phyloP scores from a whole-genome alignment of 2,329 filamentous ascomycete genomes.

The Ophiosphaerella narmari region DNA sequence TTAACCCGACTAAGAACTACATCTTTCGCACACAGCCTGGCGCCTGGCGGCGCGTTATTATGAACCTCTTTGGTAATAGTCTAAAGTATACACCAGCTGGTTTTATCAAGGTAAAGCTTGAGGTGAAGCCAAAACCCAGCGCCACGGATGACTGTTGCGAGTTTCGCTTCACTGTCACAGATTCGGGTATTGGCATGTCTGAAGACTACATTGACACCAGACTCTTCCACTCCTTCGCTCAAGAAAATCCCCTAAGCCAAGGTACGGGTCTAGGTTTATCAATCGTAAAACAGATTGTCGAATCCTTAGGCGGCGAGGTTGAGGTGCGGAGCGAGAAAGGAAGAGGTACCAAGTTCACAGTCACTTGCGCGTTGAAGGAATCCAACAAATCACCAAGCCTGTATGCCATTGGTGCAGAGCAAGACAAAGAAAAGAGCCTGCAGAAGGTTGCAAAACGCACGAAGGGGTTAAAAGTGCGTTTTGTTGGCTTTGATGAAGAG shows the following conservation, averaged over 20 bases:
- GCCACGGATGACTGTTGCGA: slow-evolving; percentile 32
- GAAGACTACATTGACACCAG: slow-evolving; percentile 45
- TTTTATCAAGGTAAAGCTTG: slow-evolving; percentile 44
- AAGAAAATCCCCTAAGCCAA: slow-evolving; percentile 46
- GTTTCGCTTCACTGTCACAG: slow-evolving; percentile 39
- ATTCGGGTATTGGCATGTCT: slow-evolving; percentile 49
- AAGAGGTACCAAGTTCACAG: slow-evolving; percentile 44
- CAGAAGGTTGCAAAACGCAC: slow-evolving; percentile 33
- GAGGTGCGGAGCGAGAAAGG: slow-evolving; percentile 43
- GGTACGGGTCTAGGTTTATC: slow-evolving; percentile 47
- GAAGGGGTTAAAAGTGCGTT: slow-evolving; percentile 34
- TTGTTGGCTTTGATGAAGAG: slow-evolving; percentile 42
- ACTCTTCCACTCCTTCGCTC: slow-evolving; percentile 47
- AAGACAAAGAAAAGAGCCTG: slow-evolving; percentile 28
- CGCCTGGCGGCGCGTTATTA: slow-evolving; percentile 45
- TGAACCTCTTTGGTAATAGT: slow-evolving; percentile 48
- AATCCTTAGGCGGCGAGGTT: slow-evolving; percentile 43
- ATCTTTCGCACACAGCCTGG: slow-evolving; percentile 45
- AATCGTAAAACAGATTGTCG: slow-evolving; percentile 47
- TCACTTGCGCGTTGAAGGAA: slow-evolving; percentile 40
- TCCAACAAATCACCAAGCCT: slow-evolving; percentile 38
- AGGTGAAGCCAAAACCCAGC: slow-evolving; percentile 28
- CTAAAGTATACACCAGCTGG: slow-evolving; percentile 47
- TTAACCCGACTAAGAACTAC: slow-evolving; percentile 42
- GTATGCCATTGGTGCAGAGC: slow-evolving; percentile 23